Percentiles rank a stretch among this genome's conserved stretches.
phyloP scores from a whole-genome alignment of 2,329 filamentous ascomycete species.

The Pestalotiopsis sp. region DNA sequence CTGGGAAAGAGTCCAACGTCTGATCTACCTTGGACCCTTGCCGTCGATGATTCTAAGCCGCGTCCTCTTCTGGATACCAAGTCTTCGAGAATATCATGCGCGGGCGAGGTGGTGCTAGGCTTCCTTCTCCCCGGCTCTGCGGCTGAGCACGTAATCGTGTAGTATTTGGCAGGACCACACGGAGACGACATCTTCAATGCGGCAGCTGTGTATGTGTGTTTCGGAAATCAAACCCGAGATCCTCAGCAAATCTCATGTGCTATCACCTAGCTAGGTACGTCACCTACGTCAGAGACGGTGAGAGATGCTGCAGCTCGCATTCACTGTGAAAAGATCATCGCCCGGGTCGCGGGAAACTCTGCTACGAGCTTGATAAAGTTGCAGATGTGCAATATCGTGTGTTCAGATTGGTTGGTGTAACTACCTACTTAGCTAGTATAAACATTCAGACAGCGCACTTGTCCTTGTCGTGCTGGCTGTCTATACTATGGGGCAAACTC shows the following conservation, averaged over 20 bases:
- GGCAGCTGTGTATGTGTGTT: constrained; percentile 11
- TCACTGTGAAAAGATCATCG: background rate
- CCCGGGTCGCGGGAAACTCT: background rate
- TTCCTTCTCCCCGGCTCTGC: background rate
- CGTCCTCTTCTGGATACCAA: background rate
- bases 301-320: background rate
- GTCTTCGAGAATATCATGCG: constrained; percentile 4
- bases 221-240: constrained; percentile 20
- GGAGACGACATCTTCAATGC: background rate
- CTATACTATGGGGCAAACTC: background rate
- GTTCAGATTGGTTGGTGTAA: no score
- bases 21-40: constrained; percentile 2
- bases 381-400: background rate
- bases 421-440: no score
- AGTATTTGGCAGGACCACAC: background rate
- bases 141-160: background rate
- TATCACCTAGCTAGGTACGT: background rate
- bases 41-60: constrained; percentile 5
- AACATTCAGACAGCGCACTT: no score
- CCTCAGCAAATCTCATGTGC: constrained; percentile 14
- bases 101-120: background rate
- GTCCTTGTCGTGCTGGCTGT: background rate
- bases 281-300: background rate
- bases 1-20: background rate
- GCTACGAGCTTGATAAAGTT: background rate